A percentile compares a stretch with the other conserved stretches of the same genome.
Conservation (phyloP, 805 yeast species). For the Lachancea sp. region DNA sequence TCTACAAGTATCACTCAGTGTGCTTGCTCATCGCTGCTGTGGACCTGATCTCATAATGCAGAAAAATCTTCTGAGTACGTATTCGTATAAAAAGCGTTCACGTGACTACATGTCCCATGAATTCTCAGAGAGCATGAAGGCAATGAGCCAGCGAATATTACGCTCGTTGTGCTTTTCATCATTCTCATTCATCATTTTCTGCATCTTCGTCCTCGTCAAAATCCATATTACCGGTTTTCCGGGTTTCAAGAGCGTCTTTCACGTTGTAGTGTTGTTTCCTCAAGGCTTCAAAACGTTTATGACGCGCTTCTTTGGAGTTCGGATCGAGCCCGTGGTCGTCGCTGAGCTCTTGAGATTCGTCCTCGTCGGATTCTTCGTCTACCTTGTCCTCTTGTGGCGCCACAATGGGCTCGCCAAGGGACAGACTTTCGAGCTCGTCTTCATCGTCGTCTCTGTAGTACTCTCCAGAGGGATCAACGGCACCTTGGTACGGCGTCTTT, state of each 20-base stretch:
- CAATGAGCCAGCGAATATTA: too few species aligned
- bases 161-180: not conserved
- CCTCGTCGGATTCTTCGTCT: not conserved
- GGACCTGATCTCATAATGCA: not conserved
- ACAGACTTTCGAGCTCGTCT: constrained; percentile 46
- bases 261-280: constrained; percentile 76
- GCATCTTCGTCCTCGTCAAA: constrained; percentile 27
- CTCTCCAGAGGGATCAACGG: constrained; percentile 75
- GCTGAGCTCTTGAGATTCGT: constrained; percentile 5
- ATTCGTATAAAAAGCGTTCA: not conserved
- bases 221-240: constrained; percentile 9
- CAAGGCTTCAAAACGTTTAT: constrained; percentile 64
- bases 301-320: constrained; percentile 52
- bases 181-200: not conserved
- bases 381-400: constrained; percentile 13
- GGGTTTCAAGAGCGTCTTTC: constrained; percentile 34
- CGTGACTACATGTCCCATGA: too few species aligned
- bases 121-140: too few species aligned
- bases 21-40: not conserved
- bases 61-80: not conserved
- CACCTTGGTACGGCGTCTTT: constrained; percentile 91
- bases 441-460: constrained; percentile 69
- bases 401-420: constrained; percentile 52
- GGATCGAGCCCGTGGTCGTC: constrained; percentile 27
- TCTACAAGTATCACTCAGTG: not conserved